phyloP scores from a whole-genome alignment of 1,139 yeast species.

The Kodamaea derodonti region DNA sequence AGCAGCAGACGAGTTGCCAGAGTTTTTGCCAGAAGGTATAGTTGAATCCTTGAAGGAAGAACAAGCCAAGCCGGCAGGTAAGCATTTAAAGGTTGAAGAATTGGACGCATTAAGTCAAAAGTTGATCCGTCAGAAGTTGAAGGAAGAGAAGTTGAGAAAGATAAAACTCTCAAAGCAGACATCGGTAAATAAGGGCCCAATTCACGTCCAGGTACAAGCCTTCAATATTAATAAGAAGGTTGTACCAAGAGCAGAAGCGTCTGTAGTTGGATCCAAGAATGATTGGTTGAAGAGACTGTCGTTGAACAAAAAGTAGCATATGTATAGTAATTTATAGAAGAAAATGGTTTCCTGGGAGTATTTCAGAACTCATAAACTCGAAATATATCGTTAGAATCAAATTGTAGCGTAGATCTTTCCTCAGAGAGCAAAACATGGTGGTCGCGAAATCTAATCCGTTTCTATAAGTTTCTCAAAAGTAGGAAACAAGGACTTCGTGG shows the following conservation, averaged over 20 bases:
- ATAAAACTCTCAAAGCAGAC: slow-evolving; percentile 36
- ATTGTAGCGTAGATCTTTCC: no score
- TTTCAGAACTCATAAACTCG: no score
- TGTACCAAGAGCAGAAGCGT: slow-evolving; percentile 46
- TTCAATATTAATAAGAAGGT: slow-evolving; percentile 23
- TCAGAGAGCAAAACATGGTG: no score
- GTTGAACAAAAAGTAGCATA: slow-evolving; percentile 32
- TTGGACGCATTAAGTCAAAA: slow-evolving; percentile 28
- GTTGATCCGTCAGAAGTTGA: slow-evolving; percentile 20
- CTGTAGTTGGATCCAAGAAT: slow-evolving; percentile 41
- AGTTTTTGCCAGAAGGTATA: slow-evolving; percentile 48
- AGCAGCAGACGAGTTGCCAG: slow-evolving; percentile 36
- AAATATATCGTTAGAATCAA: no score
- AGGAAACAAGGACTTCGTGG: slow-evolving; percentile 14
- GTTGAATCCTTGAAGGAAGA: slow-evolving; percentile 25
- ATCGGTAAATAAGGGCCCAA: slow-evolving; percentile 52
- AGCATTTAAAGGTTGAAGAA: slow-evolving; percentile 39
- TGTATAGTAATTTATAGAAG: background rate
- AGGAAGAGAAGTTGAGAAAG: slow-evolving; percentile 40
- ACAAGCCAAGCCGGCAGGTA: slow-evolving; percentile 15
- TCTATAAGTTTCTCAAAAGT: background rate
- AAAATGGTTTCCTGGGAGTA: no score
- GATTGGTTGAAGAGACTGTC: slow-evolving; percentile 62
- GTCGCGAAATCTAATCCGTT: no score
- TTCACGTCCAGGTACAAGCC: slow-evolving; percentile 45